These are phyloP conservation scores for Botryotinia narcissicola DNA, from an alignment of 2,329 filamentous ascomycete genomes.

Conservation along the genomic window DNA sequence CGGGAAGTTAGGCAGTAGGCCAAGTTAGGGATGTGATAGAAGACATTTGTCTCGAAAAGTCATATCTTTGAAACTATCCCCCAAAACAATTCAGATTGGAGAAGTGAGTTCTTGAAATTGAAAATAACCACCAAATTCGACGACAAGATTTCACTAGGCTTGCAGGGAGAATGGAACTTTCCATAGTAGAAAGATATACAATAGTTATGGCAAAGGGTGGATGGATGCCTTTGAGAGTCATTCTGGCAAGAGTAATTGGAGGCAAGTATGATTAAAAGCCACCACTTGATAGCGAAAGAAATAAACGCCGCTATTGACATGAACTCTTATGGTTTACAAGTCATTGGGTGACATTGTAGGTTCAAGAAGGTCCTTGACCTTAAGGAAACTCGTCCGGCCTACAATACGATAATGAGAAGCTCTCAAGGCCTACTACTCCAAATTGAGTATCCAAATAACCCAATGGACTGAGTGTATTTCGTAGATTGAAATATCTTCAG, in stretches of 20 bases:
- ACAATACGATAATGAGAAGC: not conserved
- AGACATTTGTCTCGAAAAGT: not conserved
- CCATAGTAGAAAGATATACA: not conserved
- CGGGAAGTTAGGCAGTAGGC: not conserved
- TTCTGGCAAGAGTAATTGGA: not conserved
- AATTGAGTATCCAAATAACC: not conserved
- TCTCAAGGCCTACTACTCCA: not conserved
- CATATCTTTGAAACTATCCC: too few species aligned
- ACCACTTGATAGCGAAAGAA: not conserved
- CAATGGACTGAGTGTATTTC: not conserved
- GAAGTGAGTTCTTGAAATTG: not conserved
- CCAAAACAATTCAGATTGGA: not conserved
- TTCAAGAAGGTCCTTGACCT: not conserved
- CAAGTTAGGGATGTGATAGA: not conserved
- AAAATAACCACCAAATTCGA: not conserved
- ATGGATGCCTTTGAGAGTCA: not conserved
- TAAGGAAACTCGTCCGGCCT: not conserved
- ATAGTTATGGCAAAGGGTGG: not conserved
- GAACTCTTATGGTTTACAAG: too few species aligned
- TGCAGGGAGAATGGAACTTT: not conserved
- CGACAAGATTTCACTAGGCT: not conserved
- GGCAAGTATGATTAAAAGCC: too few species aligned
- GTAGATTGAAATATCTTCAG: not conserved
- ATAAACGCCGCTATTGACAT: not conserved
- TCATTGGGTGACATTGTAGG: not conserved